These are phyloP conservation scores for Hypomontagnella submonticulosa DNA, from an alignment of 495 filamentous ascomycete species.

Conservation along the genomic window DNA sequence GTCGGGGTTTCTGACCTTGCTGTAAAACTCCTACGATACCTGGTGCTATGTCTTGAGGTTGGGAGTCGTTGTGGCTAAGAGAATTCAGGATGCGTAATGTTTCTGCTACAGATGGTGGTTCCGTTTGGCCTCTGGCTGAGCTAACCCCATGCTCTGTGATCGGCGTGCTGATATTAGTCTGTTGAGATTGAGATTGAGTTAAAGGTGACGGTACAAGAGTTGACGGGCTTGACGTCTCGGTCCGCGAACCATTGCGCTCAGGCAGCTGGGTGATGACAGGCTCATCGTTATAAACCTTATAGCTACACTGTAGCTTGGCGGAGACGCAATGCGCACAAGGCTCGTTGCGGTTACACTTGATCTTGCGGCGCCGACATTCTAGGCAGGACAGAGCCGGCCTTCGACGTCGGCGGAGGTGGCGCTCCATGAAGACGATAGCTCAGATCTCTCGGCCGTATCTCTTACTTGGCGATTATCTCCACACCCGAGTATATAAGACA, in stretches of 20 bases:
- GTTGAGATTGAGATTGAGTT: not conserved
- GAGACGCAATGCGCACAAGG: constrained; percentile 60
- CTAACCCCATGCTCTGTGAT: constrained; percentile 3
- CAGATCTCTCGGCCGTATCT: constrained; percentile 17
- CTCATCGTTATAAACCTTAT: constrained; percentile 30
- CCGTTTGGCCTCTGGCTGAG: not conserved
- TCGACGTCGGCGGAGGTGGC: constrained; percentile 46
- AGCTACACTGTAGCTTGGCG: constrained; percentile 39
- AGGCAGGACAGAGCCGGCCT: constrained; percentile 56
- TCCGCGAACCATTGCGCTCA: not conserved
- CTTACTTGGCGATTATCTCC: not conserved
- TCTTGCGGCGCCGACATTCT: constrained; percentile 63
- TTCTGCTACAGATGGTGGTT: not conserved
- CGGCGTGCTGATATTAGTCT: not conserved
- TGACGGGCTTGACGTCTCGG: constrained; percentile 13
- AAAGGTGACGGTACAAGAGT: constrained; percentile 15
- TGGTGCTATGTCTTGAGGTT: constrained; percentile 17
- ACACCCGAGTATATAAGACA: not conserved
- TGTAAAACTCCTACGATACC: constrained; percentile 34
- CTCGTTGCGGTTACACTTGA: constrained; percentile 59
- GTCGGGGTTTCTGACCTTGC: constrained; percentile 35
- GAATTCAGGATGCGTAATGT: not conserved
- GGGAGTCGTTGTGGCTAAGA: constrained; percentile 4
- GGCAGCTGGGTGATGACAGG: constrained; percentile 3
- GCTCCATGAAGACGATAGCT: constrained; percentile 29